A percentile compares a stretch with the other conserved stretches of the same genome.
phyloP scores from a whole-genome alignment of 257 asterid species.

The Przewalskia tangutica region DNA sequence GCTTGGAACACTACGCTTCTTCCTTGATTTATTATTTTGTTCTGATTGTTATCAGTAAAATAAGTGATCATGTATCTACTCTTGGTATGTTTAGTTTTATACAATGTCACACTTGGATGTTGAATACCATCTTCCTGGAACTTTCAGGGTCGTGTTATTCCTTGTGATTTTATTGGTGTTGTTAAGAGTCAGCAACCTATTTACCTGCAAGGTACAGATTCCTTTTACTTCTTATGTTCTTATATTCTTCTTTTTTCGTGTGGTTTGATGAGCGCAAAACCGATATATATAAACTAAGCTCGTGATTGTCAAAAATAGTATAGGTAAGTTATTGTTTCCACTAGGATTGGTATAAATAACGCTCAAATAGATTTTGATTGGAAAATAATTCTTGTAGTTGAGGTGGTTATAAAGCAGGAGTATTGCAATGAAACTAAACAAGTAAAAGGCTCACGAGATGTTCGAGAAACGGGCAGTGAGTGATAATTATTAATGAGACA shows the following conservation, averaged over 20 bases:
- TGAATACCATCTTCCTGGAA: slow-evolving; percentile 4
- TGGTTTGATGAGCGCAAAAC: not conserved
- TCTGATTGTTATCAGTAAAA: not conserved
- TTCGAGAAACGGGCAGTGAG: not conserved
- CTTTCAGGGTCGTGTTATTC: slow-evolving; percentile 92
- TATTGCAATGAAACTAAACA: not conserved
- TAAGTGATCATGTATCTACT: not conserved
- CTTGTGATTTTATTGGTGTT: slow-evolving; percentile 96
- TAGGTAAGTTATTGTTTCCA: not conserved
- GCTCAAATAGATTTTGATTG: not conserved
- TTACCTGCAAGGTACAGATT: slow-evolving; percentile 62
- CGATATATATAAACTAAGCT: not conserved
- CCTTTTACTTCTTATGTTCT: not conserved
- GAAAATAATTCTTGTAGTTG: not conserved
- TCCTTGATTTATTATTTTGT: not conserved
- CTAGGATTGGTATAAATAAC: not conserved
- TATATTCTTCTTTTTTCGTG: not conserved
- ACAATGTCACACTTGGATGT: not conserved
- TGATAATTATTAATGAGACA: not conserved
- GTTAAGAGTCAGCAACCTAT: slow-evolving; percentile 95
- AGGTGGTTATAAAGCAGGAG: not conserved
- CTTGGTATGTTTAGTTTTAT: not conserved
- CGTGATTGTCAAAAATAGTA: not conserved
- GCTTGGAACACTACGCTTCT: not conserved
- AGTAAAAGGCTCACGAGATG: not conserved